phyloP scores from a whole-genome alignment of 2,329 filamentous ascomycete genomes.

The Alternaria hordeiaustralica region DNA sequence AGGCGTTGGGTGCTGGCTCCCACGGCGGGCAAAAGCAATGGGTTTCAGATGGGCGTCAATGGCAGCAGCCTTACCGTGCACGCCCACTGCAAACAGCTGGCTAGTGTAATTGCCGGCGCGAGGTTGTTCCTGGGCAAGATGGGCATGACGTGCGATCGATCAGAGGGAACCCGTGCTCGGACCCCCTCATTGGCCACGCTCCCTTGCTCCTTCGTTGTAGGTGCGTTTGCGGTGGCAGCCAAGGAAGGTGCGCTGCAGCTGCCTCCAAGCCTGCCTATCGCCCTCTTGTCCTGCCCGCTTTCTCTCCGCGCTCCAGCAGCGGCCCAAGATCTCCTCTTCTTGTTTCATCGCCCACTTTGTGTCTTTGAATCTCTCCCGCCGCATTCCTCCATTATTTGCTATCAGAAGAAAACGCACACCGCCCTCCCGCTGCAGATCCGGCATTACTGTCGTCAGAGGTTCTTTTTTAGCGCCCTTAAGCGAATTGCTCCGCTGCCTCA shows the following conservation, averaged over 20 bases:
- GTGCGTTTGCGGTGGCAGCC: slow-evolving; percentile 16
- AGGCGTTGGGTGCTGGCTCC: background rate
- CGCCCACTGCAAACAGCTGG: slow-evolving; percentile 29
- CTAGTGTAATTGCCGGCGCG: slow-evolving; percentile 24
- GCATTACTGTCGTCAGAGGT: slow-evolving; percentile 33
- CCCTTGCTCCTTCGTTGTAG: slow-evolving; percentile 38
- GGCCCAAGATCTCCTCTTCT: background rate
- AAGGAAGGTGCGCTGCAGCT: slow-evolving; percentile 16
- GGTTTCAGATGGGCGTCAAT: slow-evolving; percentile 20
- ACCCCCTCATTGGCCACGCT: slow-evolving; percentile 27
- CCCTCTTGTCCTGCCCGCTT: slow-evolving; percentile 3
- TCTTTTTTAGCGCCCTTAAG: slow-evolving; percentile 42
- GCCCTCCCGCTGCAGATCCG: slow-evolving; percentile 19
- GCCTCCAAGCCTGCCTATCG: slow-evolving; percentile 2
- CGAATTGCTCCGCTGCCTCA: slow-evolving; percentile 43
- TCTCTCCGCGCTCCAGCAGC: background rate
- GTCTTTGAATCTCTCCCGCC: background rate
- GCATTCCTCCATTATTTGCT: background rate
- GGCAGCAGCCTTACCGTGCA: slow-evolving; percentile 18
- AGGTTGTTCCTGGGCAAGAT: slow-evolving; percentile 22
- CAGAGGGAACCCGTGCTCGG: slow-evolving; percentile 24
- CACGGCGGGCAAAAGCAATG: slow-evolving; percentile 8
- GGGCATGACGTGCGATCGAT: slow-evolving; percentile 27
- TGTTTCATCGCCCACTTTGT: background rate
- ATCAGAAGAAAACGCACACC: slow-evolving; percentile 8